phyloP scores from a whole-genome alignment of 768 basidiomycete genomes.

The Boletus pseudopeckii region DNA sequence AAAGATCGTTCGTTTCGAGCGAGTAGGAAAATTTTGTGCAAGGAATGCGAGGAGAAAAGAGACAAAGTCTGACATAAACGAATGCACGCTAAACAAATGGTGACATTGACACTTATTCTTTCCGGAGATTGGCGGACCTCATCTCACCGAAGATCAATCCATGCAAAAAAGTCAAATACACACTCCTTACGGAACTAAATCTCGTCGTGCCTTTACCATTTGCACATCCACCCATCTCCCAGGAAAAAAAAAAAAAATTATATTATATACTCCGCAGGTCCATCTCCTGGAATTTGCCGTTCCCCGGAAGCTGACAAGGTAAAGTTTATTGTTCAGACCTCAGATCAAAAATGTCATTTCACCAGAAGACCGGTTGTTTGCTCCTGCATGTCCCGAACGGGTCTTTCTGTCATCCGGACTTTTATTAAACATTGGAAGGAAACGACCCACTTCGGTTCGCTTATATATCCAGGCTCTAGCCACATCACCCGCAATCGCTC shows the following conservation, averaged over 20 bases:
- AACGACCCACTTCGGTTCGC: conserved; percentile 29
- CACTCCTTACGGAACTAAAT: conserved; percentile 31
- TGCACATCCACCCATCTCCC: conserved; percentile 6
- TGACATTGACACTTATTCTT: conserved; percentile 8
- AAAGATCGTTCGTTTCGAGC: conserved; percentile 14
- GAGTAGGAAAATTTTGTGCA: conserved; percentile 22
- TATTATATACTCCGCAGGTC: conserved; percentile 17
- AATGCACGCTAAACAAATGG: conserved; percentile 15
- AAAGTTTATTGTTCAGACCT: conserved; percentile 30
- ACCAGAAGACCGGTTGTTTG: conserved; percentile 18
- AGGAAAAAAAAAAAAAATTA: conserved; percentile 1
- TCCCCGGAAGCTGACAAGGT: conserved; percentile 25
- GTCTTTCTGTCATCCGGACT: conserved; percentile 25
- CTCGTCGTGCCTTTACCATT: conserved; percentile 22
- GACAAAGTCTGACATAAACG: conserved; percentile 3
- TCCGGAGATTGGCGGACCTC: conserved; percentile 33
- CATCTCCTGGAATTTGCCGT: conserved; percentile 29
- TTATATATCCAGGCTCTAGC: conserved; percentile 29
- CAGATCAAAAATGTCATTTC: conserved; percentile 27
- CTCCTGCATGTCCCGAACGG: conserved; percentile 27
- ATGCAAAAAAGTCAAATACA: conserved; percentile 35
- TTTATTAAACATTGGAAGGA: conserved; percentile 25
- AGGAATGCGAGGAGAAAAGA: conserved; percentile 1
- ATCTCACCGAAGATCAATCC: conserved; percentile 30
- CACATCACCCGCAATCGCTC: conserved; percentile 25